Conservation (phyloP, 306 rosid genomes). For the Arachis hypogaea region DNA sequence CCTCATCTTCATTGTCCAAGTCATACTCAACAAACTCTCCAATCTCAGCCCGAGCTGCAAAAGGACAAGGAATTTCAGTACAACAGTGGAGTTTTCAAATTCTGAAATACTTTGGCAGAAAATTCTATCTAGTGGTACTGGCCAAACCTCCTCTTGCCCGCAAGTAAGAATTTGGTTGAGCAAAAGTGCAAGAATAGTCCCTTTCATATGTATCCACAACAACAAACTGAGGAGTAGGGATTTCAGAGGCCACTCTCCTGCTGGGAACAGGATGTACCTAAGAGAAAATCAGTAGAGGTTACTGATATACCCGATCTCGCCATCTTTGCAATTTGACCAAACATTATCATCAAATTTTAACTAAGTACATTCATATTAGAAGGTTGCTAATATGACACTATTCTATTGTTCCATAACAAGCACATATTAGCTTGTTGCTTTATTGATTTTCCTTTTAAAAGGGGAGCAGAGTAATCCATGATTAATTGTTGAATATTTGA, state of each 20-base stretch:
- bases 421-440: constrained; percentile 21
- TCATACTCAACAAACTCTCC: constrained; percentile 99
- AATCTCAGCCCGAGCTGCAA: constrained; percentile 87
- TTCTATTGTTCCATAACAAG: constrained; percentile 5
- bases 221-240: constrained; percentile 91
- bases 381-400: background rate
- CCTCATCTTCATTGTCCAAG: constrained; percentile 92
- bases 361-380: background rate
- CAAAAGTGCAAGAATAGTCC: constrained; percentile 84
- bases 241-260: constrained; percentile 72
- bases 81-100: constrained; percentile 20
- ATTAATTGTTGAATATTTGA: constrained; percentile 25
- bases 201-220: constrained; percentile 90
- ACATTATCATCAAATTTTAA: constrained; percentile 20
- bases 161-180: constrained; percentile 84
- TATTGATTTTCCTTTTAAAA: constrained; percentile 5
- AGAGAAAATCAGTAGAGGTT: constrained; percentile 24
- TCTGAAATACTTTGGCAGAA: constrained; percentile 23
- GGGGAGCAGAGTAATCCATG: background rate
- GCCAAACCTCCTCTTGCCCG: constrained; percentile 87
- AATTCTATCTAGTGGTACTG: constrained; percentile 26
- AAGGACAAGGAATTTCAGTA: constrained; percentile 33
- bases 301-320: background rate
- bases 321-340: background rate
- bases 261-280: constrained; percentile 60